These are phyloP conservation scores for Fomitopsis betulina DNA, from an alignment of 1,284 basidiomycete species.

Conservation along the genomic window DNA sequence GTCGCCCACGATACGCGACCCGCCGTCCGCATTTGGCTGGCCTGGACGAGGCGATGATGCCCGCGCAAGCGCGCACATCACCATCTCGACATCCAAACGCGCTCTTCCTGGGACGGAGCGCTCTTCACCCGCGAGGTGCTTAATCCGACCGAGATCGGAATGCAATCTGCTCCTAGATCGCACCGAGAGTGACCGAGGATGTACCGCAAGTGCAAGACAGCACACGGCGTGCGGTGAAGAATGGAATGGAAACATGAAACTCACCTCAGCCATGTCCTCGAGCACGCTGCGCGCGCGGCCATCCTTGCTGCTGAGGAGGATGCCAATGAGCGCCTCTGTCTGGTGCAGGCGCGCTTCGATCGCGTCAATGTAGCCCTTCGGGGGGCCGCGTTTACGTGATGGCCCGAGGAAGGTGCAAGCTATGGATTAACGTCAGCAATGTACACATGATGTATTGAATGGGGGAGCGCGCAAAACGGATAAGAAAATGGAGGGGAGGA, in stretches of 20 bases:
- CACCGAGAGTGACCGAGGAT: background rate
- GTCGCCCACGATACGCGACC: too few relatives aligned
- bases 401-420: slow-evolving; percentile 82
- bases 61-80: too few relatives aligned
- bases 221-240: background rate
- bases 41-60: too few relatives aligned
- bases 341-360: slow-evolving; percentile 86
- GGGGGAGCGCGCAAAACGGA: background rate
- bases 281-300: slow-evolving; percentile 57
- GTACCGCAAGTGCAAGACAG: background rate
- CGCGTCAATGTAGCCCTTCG: slow-evolving; percentile 88
- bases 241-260: slow-evolving; percentile 4
- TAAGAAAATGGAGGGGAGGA: background rate
- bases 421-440: slow-evolving; percentile 16
- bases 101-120: background rate
- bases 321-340: slow-evolving; percentile 79
- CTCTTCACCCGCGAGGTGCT: background rate
- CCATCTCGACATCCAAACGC: too few relatives aligned
- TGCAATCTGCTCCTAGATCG: background rate
- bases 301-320: slow-evolving; percentile 67
- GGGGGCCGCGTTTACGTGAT: slow-evolving; percentile 78
- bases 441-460: background rate
- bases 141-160: background rate
- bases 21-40: too few relatives aligned
- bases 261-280: slow-evolving; percentile 48